Base-by-base conservation (phyloP, 176 grass and related monocot species). In the Secale cereale region DNA sequence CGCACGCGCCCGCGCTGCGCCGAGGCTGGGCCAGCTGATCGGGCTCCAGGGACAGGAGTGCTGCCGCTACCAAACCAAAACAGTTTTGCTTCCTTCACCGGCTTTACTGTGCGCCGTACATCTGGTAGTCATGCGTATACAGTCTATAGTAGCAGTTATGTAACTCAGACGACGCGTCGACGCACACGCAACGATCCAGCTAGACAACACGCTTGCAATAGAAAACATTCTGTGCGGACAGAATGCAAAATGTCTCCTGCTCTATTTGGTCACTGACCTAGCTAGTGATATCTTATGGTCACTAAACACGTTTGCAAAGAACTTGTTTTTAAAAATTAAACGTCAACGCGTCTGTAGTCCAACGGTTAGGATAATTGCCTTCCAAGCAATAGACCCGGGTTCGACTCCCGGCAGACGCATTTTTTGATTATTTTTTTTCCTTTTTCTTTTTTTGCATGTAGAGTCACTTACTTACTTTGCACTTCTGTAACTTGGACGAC, bases 341-440 rank as follows among this genome's bases (percentile, higher is more conserved):
- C 12, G 14, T 46, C 1, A 7, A 0, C 1, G 85, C 75, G 94
- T 98, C 79, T 94, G 96, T 95, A 98, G 91, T 94, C 96, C 96
- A 98, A 98, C 96, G 91, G 91, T 95, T 84, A 95, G 96, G 96
- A 98, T 95, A 95, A 98, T 98, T 95, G 91, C 96, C 91, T 98
- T 95, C 93, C 91, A 98, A 95, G 91, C 93, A 92, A 98, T 93
- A 92, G 85, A 95, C 68, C 93, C 93, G 93, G 87, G 93, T 98
- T 94, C 83, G 89, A 94, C 96, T 95, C 93, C 96, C 89, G 91
- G 92, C 90, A 89, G 10, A 92, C 88, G 88, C 90, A 97, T 0
- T 2, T 2, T 29, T 7, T n/a, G n/a, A n/a, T n/a, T n/a, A n/a
- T n/a, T n/a, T n/a, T n/a, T n/a, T n/a, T n/a, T n/a, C n/a, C n/a